phyloP scores from a whole-genome alignment of 2,329 filamentous ascomycete species.

The Ceratocystis harringtonii region DNA sequence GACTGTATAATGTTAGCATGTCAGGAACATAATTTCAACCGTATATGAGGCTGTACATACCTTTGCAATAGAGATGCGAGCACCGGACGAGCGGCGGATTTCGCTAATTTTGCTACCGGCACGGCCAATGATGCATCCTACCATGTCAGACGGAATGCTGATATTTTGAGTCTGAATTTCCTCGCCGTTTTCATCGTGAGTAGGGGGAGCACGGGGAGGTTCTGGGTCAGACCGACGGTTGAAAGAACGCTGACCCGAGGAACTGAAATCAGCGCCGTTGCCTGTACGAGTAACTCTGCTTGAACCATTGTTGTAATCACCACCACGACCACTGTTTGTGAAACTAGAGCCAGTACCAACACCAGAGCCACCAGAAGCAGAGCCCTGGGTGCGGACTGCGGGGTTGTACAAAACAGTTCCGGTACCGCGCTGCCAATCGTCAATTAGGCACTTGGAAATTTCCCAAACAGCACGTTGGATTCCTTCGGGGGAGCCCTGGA shows the following conservation, averaged over 20 bases:
- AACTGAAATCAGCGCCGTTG: slow-evolving; percentile 95
- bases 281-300: slow-evolving; percentile 83
- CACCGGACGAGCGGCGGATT: slow-evolving; percentile 91
- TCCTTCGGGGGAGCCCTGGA: slow-evolving; percentile 85
- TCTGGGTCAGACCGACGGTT: slow-evolving; percentile 74
- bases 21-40: neutral
- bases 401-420: slow-evolving; percentile 97
- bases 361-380: slow-evolving; percentile 37
- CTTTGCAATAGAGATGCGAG: slow-evolving; percentile 95
- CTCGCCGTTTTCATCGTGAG: slow-evolving; percentile 89
- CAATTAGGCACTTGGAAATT: slow-evolving; percentile 94
- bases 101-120: slow-evolving; percentile 96
- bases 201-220: slow-evolving; percentile 66
- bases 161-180: slow-evolving; percentile 99
- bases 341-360: slow-evolving; percentile 25
- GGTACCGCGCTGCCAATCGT: slow-evolving; percentile 94
- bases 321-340: slow-evolving; percentile 29
- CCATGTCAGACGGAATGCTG: slow-evolving; percentile 98
- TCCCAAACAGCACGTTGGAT: slow-evolving; percentile 97
- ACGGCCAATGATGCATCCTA: slow-evolving; percentile 96
- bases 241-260: slow-evolving; percentile 53
- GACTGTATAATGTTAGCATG: slow-evolving; percentile 33
- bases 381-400: slow-evolving; percentile 67
- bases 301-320: slow-evolving; percentile 43
- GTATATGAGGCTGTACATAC: slow-evolving; percentile 26